Base-by-base conservation (phyloP, 805 yeast genomes). In the Helenozyma rhizophorensis region DNA sequence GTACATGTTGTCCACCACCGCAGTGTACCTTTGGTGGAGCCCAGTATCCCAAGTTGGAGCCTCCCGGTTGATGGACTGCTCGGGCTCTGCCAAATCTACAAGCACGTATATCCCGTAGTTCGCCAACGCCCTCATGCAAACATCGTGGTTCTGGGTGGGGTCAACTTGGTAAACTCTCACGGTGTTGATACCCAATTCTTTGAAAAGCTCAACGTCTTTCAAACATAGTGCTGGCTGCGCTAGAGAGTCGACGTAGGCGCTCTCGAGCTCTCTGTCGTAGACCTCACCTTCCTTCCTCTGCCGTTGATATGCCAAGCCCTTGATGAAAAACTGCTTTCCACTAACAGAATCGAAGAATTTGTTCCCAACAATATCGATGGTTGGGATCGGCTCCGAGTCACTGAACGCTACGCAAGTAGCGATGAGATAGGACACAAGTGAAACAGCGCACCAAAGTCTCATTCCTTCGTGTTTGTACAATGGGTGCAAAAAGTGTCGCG, bases 241-340 rank as follows among this genome's bases (percentile, higher is more conserved):
- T 49, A 90, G 65, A 0, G 97, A 94, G 59, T 90, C 97, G 31
- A 78, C 70, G 40, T 66, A 72, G 4, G 56, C 53, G 9, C 52
- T 47, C 14, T 42, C 52, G 4, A 42, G 32, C 2, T 40, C 33
- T 9, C 40, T 42, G 21, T 47, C 51, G 28, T 43, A 53, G 42
- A 30, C 17, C 50, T 54, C 48, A 50, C 49, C 51, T 42, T 65
- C 67, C 32, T 75, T 73, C 10, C 78, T 69, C 45, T 79, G 74
- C 27, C 81, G 78, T 62, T 88, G 96, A 61, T 88, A 87, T 0
- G 95, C 95, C 32, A 87, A 74, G 45, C 97, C 97, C 51, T 78
- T 80, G 51, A 89, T 74, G 60, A 79, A 89, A 62, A 89, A 89
- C 62, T 86, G 95, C 26, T 83, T 73, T 9, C 88, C 90, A 44